These are phyloP conservation scores for Lactifluus piperatus DNA, from an alignment of 768 basidiomycete species.

Conservation along the genomic window DNA sequence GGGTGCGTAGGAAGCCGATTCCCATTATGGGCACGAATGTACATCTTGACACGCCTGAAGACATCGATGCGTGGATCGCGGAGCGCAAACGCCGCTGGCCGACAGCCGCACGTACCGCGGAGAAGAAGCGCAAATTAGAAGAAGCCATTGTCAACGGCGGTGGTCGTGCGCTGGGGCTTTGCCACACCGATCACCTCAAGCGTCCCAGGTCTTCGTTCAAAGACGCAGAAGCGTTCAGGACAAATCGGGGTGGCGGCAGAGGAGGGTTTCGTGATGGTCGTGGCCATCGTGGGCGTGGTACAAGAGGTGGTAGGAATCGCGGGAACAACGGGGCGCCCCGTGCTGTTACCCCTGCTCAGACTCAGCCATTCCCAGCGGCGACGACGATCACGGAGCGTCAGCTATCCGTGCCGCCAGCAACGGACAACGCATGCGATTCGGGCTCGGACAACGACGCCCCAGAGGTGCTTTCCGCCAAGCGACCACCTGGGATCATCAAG, in stretches of 20 bases:
- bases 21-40: slow-evolving; percentile 76
- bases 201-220: slow-evolving; percentile 23
- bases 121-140: slow-evolving; percentile 72
- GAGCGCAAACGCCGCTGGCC: slow-evolving; percentile 88
- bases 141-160: slow-evolving; percentile 81
- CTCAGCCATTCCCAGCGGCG: neutral
- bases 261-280: slow-evolving; percentile 1
- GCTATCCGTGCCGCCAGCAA: slow-evolving; percentile 6
- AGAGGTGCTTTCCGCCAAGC: slow-evolving; percentile 52
- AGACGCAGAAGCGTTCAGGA: slow-evolving; percentile 7
- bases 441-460: slow-evolving; percentile 36
- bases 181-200: slow-evolving; percentile 39
- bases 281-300: slow-evolving; percentile 25
- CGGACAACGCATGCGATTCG: neutral
- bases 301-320: slow-evolving; percentile 24
- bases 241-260: slow-evolving; percentile 12
- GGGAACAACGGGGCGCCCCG: neutral
- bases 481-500: slow-evolving; percentile 16
- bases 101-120: slow-evolving; percentile 53
- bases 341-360: neutral
- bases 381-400: neutral
- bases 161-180: slow-evolving; percentile 27
- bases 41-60: slow-evolving; percentile 71
- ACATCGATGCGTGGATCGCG: slow-evolving; percentile 75
- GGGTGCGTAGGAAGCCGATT: slow-evolving; percentile 52